Conservation (phyloP, 192 early-diverging fungal genomes). For the Coemansia sp. region DNA sequence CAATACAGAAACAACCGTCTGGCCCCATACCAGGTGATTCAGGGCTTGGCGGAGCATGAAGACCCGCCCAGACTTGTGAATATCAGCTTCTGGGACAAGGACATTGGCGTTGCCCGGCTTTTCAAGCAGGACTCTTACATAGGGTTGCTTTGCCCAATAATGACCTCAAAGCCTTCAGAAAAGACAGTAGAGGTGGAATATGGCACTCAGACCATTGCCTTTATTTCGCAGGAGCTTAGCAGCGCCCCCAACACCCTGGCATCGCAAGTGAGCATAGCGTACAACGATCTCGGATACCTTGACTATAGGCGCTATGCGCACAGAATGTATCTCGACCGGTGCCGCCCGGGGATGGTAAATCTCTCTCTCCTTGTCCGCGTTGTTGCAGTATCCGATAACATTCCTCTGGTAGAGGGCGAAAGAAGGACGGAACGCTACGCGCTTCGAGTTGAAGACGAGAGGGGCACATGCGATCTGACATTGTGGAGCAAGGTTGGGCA, state of each 20-base stretch:
- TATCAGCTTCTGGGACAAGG: constrained; percentile 32
- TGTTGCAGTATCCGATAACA: constrained; percentile 42
- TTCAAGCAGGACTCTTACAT: constrained; percentile 35
- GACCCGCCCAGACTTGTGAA: constrained; percentile 13
- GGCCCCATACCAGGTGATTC: constrained; percentile 2
- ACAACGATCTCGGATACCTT: constrained; percentile 34
- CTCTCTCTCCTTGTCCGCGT: constrained; percentile 43
- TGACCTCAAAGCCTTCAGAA: constrained; percentile 1
- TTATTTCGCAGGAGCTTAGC: constrained; percentile 17
- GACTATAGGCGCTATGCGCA: constrained; percentile 41
- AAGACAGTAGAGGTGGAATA: constrained; percentile 18
- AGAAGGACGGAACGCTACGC: constrained; percentile 27
- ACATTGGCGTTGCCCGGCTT: constrained; percentile 22
- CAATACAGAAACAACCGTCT: constrained; percentile 3
- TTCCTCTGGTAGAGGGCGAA: constrained; percentile 16
- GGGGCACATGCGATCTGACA: constrained; percentile 39
- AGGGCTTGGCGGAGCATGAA: constrained; percentile 29
- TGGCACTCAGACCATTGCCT: constrained; percentile 46
- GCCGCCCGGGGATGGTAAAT: constrained; percentile 28
- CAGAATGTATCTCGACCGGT: constrained; percentile 27
- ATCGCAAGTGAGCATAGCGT: constrained; percentile 27
- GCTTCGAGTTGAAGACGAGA: constrained; percentile 38
- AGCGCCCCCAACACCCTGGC: not conserved
- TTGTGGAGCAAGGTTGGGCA: constrained; percentile 40
- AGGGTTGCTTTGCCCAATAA: constrained; percentile 33